Evolutionary conservation across 495 filamentous ascomycete genomes (phyloP), one percentile per base, ranked within the genome.

Genomic region (Aspergillus asperescens): DNA sequence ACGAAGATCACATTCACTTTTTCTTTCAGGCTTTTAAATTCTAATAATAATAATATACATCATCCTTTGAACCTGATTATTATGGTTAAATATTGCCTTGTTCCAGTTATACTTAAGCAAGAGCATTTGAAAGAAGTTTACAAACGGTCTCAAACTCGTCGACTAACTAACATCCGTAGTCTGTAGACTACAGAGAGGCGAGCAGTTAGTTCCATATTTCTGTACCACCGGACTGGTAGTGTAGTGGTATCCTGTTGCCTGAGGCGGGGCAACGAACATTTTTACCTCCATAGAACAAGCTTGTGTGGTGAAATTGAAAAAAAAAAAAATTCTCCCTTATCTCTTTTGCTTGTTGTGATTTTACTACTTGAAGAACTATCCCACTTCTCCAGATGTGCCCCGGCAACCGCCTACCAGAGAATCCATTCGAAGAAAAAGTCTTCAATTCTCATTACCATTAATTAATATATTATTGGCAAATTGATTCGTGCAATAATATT

Each of bases 311-410:
- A 22, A n/a, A n/a, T n/a, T n/a, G n/a, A n/a, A n/a, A n/a, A n/a
- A n/a, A 32, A 7, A n/a, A 34, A 42, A 46, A 42, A 34, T 43
- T 46, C 45, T 46, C 54, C 46, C 42, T 29, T 28, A 19, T 20
- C 12, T 32, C 23, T 9, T 56, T 57, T 68, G 66, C 65, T 73
- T 73, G 65, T 73, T 73, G 70, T 73, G 70, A 47, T 73, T 73
- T 73, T 71, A 42, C 70, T 66, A 43, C 60, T 67, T 67, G 42
- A 50, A 68, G 64, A 59, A 62, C 44, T 39, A 29, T 24, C 48
- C 52, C 59, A 56, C 51, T 57, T 54, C 47, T 59, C 61, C 48
- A 35, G 58, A 63, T 65, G 63, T 35, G 65, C 65, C 70, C 64
- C 55, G 57, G 68, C 69, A 67, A 73, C 70, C 60, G 55, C 57